Conservation (phyloP, 2,329 filamentous ascomycete species). For the Talaromyces sp. region DNA sequence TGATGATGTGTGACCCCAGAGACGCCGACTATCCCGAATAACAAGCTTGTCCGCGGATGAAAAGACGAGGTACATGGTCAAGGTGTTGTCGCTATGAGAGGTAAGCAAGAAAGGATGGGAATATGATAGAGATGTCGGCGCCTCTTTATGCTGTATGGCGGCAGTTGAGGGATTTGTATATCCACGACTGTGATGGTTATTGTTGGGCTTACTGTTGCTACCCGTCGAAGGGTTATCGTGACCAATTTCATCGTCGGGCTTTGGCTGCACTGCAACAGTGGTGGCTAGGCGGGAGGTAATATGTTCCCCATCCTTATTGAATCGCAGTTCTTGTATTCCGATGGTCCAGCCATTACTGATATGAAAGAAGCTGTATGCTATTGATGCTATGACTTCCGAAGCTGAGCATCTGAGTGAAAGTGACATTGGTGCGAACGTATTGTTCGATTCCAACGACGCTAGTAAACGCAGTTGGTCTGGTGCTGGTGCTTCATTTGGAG, state of each 20-base stretch:
- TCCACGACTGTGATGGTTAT: background rate
- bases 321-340: constrained; percentile 82
- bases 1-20: constrained; percentile 90
- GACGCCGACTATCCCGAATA: constrained; percentile 68
- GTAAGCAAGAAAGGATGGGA: constrained; percentile 82
- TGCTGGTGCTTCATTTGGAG: background rate
- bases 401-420: constrained; percentile 72
- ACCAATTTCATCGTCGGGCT: constrained; percentile 13
- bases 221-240: constrained; percentile 17
- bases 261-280: constrained; percentile 36
- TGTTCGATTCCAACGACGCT: constrained; percentile 76
- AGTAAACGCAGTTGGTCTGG: constrained; percentile 57
- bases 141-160: constrained; percentile 38
- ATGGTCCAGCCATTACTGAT: constrained; percentile 79
- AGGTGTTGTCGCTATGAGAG: constrained; percentile 80
- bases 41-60: constrained; percentile 64
- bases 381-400: constrained; percentile 68
- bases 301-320: constrained; percentile 51
- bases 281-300: constrained; percentile 38
- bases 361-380: constrained; percentile 80
- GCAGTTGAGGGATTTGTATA: constrained; percentile 18
- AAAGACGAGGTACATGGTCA: constrained; percentile 76
- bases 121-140: constrained; percentile 65
- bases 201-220: constrained; percentile 24
- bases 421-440: constrained; percentile 71